Evolutionary conservation across 345 rosid species (phyloP).

Genomic region (Pistacia atlantica): DNA sequence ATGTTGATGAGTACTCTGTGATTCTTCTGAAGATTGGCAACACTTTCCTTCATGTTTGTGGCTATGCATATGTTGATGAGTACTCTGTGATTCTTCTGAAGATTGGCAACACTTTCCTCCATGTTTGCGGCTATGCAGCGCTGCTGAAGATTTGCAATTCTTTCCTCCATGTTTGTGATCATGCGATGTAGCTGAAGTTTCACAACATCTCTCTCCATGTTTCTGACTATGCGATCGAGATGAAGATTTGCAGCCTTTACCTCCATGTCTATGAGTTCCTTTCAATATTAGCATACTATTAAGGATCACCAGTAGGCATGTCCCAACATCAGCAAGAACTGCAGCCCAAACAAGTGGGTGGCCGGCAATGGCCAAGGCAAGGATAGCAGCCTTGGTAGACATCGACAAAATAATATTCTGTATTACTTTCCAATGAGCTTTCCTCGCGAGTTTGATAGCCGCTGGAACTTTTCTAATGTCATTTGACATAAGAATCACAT

Average conservation of each 20-base stretch:
- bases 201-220: conserved; percentile 15
- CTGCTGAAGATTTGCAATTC: neutral
- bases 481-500: conserved; percentile 81
- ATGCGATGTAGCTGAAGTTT: conserved; percentile 16
- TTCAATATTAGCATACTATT: conserved; percentile 79
- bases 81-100: neutral
- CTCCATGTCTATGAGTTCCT: conserved; percentile 16
- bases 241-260: conserved; percentile 26
- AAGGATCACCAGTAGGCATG: conserved; percentile 77
- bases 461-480: conserved; percentile 74
- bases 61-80: neutral
- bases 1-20: neutral
- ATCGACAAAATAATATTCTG: conserved; percentile 70
- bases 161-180: conserved; percentile 13
- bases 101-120: conserved; percentile 32
- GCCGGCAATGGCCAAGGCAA: conserved; percentile 76
- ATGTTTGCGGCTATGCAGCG: neutral
- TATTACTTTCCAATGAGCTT: conserved; percentile 63
- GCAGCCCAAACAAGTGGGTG: conserved; percentile 92
- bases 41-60: neutral
- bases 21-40: neutral
- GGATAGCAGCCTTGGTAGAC: conserved; percentile 59
- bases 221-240: conserved; percentile 14
- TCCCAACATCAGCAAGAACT: conserved; percentile 85
- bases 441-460: conserved; percentile 59